A percentile compares a stretch with the other conserved stretches of the same genome.
These are phyloP conservation scores for Emergomyces pasteurianus DNA, from an alignment of 2,329 filamentous ascomycete genomes.

Conservation along the genomic window DNA sequence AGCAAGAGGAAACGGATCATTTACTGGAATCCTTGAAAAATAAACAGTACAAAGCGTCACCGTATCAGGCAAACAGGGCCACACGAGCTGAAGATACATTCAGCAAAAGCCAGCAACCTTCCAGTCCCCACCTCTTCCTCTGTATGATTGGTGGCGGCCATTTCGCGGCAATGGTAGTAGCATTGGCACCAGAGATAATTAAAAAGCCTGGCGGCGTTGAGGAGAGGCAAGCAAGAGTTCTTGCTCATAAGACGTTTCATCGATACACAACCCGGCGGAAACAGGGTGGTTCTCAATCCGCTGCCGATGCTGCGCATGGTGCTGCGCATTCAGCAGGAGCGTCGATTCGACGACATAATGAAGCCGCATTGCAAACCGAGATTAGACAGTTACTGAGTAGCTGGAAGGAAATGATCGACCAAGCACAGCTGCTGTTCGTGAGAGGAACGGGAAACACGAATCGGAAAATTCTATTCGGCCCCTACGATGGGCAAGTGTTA, in stretches of 20 bases:
- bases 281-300: slow-evolving; percentile 88
- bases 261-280: slow-evolving; percentile 92
- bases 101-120: slow-evolving; percentile 40
- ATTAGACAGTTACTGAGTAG: slow-evolving; percentile 67
- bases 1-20: slow-evolving; percentile 52
- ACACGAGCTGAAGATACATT: slow-evolving; percentile 41
- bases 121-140: slow-evolving; percentile 78
- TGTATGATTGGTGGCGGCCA: slow-evolving; percentile 99
- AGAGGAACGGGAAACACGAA: slow-evolving; percentile 82
- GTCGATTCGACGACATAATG: slow-evolving; percentile 82
- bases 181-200: slow-evolving; percentile 65
- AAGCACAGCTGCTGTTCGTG: slow-evolving; percentile 74
- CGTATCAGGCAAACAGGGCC: slow-evolving; percentile 23
- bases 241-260: slow-evolving; percentile 96
- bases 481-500: slow-evolving; percentile 80
- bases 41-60: slow-evolving; percentile 62
- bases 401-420: slow-evolving; percentile 79
- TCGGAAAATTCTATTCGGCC: slow-evolving; percentile 73
- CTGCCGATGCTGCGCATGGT: slow-evolving; percentile 89
- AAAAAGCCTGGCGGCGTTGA: slow-evolving; percentile 59
- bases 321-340: slow-evolving; percentile 89
- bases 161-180: slow-evolving; percentile 93
- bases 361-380: slow-evolving; percentile 79
- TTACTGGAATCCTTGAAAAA: slow-evolving; percentile 57
- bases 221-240: slow-evolving; percentile 72